Base-by-base conservation (phyloP, 768 basidiomycete genomes). In the Leccinum disarticulatum region DNA sequence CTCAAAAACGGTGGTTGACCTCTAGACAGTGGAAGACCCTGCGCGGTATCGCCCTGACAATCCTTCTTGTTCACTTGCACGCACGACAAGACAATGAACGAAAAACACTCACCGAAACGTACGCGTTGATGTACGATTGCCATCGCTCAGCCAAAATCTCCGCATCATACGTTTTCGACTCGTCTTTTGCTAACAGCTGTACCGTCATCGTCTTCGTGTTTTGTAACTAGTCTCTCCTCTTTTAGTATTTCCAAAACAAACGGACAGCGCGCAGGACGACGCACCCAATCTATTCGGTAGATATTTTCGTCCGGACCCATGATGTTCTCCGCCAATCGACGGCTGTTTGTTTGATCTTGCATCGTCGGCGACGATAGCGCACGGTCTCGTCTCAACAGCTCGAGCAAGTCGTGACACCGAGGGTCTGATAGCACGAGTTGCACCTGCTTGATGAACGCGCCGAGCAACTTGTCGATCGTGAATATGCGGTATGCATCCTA, bases 391-490 rank as follows among this genome's bases (percentile, higher is more conserved):
- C 87, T 88, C 58, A 93, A 73, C 17, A 84, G 73, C 55, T 91
- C 89, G 6, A 89, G 77, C 9, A 92, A 75, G 27, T 91, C 88
- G 65, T 88, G 87, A 67, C 86, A 87, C 66, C 85, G 87, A 2
- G 81, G 67, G 63, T 91, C 91, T 1, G 81, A 71, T n/a, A 90
- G 77, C 33, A 88, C 76, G n/a, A 80, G 71, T 68, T 92, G 90
- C 9, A 91, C 92, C 77, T 95, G 93, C 70, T 97, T 98, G 74
- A 99, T 87, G 61, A 98, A 81, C 1, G 86, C 80, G 1, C 90
- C 90, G 47, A 98, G 82, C 36, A 98, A 80, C 73, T 97, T 95
- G 76, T 99, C 96, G 27, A 97, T 79, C 0, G 96, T 98, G 74
- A 97, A 99, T 67, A 94, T 84, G 69, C 88, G 89, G 73, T 93